phyloP scores from a whole-genome alignment of 169 alveolate species.

The Plasmodium vinckei region DNA sequence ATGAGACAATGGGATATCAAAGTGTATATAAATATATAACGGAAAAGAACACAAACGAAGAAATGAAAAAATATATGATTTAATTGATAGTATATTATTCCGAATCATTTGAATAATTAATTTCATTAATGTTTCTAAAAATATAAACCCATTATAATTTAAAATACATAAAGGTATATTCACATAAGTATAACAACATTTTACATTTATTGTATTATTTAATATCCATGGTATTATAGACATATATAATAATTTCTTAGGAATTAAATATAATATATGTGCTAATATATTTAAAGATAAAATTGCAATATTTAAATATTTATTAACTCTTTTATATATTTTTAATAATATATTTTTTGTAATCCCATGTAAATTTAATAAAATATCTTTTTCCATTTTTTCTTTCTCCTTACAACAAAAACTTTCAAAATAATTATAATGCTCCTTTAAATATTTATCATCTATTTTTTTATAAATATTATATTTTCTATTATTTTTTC shows the following conservation, averaged over 20 bases:
- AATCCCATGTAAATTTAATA: slow-evolving; percentile 68
- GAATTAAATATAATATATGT: slow-evolving; percentile 38
- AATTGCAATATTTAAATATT: slow-evolving; percentile 43
- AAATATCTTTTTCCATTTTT: slow-evolving; percentile 26
- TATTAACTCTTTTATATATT: slow-evolving; percentile 71
- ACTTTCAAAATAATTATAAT: slow-evolving; percentile 35
- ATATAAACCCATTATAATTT: slow-evolving; percentile 68
- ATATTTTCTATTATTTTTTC: slow-evolving; percentile 55
- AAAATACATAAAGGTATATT: slow-evolving; percentile 73
- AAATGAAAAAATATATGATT: slow-evolving; percentile 56
- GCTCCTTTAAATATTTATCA: slow-evolving; percentile 38
- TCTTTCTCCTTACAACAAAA: slow-evolving; percentile 55
- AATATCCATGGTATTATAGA: slow-evolving; percentile 59
- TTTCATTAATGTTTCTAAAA: slow-evolving; percentile 79
- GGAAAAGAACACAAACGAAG: slow-evolving; percentile 70
- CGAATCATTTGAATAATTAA: slow-evolving; percentile 52
- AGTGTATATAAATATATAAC: slow-evolving; percentile 62
- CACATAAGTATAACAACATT: slow-evolving; percentile 48
- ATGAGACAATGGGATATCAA: slow-evolving; percentile 65
- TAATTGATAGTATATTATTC: slow-evolving; percentile 33
- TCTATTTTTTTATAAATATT: slow-evolving; percentile 71
- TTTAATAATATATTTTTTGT: slow-evolving; percentile 62
- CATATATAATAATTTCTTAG: slow-evolving; percentile 33
- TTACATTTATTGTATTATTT: slow-evolving; percentile 73
- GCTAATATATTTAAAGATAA: slow-evolving; percentile 72